Base-by-base conservation (phyloP, 208 protist species). In the Angomonas ambiguus region DNA sequence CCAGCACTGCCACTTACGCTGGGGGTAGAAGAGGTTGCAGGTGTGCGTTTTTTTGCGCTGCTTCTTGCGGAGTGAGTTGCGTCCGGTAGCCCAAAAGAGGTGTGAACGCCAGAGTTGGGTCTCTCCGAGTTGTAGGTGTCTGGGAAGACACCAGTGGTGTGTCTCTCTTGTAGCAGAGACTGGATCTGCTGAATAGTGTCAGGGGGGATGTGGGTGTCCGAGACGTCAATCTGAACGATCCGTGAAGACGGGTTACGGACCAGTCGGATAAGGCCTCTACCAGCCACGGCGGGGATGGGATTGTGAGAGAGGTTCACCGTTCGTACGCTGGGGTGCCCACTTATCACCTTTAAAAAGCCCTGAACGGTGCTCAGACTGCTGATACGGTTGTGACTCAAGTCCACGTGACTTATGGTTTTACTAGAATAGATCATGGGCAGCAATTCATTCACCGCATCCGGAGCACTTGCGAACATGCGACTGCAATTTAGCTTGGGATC, bases 341-440 rank as follows among this genome's bases (percentile, higher is more conserved):
- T 58, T 1, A 85, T 72, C 11, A 77, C 67, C 59, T 80, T 79
- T 20, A 88, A 49, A 11, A 94, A 66, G 6, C 68, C 67, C 73
- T 94, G 88, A n/a, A 94, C 76, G 5, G 86, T 16, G 18, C 55
- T 77, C 16, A 94, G 64, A 41, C 55, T 87, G 58, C 83, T 77
- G 51, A 94, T 91, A 70, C 87, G 87, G 65, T 94, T 94, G 64
- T 75, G 67, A 57, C 85, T 89, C 10, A 94, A 62, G 45, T 92
- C 82, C 0, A 94, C 38, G 10, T 81, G 66, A 56, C 80, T 71
- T 28, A 94, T 67, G 30, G 64, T 74, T 10, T 65, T 51, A 35
- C 77, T 85, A 41, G 79, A 73, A 25, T 83, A 72, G 24, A 94
- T 68, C 85, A 94, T 92, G 18, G 81, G 53, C 5, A 92, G 41